Conservation (phyloP, 2,329 filamentous ascomycete species). For the Botryosphaeria dothidea region DNA sequence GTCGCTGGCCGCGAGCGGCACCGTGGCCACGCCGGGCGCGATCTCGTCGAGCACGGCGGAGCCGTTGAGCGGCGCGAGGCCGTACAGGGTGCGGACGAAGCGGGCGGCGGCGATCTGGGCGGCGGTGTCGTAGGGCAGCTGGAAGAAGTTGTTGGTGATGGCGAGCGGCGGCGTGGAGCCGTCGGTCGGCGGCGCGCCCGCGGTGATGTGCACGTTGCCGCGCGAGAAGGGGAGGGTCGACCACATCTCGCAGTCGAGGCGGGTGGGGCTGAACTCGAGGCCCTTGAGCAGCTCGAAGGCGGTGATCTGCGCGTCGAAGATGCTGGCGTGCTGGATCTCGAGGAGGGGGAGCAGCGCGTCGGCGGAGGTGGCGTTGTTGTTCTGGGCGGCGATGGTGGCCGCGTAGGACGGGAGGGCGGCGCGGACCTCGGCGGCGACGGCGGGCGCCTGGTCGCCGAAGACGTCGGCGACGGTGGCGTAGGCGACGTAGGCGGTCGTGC, state of each 20-base stretch:
- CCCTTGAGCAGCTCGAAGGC: neutral
- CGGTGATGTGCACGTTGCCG: slow-evolving; percentile 34
- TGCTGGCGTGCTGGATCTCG: neutral
- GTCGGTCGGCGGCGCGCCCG: slow-evolving; percentile 27
- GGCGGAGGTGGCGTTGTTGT: neutral
- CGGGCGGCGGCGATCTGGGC: slow-evolving; percentile 34
- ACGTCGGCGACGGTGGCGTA: neutral
- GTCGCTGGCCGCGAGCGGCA: slow-evolving; percentile 20
- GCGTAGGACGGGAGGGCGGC: neutral
- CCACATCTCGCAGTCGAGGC: neutral
- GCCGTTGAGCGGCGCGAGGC: slow-evolving; percentile 20
- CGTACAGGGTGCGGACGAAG: slow-evolving; percentile 33
- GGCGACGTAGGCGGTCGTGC: neutral
- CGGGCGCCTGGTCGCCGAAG: neutral
- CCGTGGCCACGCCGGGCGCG: slow-evolving; percentile 23
- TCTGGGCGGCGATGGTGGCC: neutral
- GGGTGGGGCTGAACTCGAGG: neutral
- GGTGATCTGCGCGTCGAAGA: neutral
- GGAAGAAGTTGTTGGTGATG: slow-evolving; percentile 47
- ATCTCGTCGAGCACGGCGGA: slow-evolving; percentile 10
- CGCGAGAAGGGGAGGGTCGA: slow-evolving; percentile 32
- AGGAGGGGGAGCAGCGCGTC: neutral
- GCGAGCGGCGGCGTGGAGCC: slow-evolving; percentile 24
- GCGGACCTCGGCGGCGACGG: neutral
- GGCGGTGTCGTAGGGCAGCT: slow-evolving; percentile 45